These are phyloP conservation scores for Penicillium sp. DNA, from an alignment of 2,329 filamentous ascomycete species.

Conservation along the genomic window DNA sequence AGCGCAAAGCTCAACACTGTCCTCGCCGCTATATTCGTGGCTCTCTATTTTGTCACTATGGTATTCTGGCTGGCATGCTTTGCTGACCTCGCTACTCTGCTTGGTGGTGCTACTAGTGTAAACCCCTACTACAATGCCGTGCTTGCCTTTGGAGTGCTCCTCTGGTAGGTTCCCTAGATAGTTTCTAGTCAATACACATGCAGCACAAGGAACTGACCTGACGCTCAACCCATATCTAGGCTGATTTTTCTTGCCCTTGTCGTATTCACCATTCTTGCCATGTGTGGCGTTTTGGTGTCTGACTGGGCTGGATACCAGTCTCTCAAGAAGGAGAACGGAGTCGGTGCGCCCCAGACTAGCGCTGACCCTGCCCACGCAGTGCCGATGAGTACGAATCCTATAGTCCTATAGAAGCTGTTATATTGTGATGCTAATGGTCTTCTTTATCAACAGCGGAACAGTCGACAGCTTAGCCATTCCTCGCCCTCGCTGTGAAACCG, in stretches of 20 bases:
- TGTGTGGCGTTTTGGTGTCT: constrained; percentile 26
- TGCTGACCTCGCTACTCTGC: constrained; percentile 23
- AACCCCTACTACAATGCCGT: constrained; percentile 22
- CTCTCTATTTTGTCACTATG: constrained; percentile 29
- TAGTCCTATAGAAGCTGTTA: constrained; percentile 10
- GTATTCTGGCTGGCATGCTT: constrained; percentile 34
- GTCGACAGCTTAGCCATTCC: constrained; percentile 10
- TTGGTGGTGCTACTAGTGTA: constrained; percentile 5
- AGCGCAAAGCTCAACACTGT: constrained; percentile 19
- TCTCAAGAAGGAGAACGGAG: constrained; percentile 7
- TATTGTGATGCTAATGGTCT: constrained; percentile 16
- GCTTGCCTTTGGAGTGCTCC: constrained; percentile 30
- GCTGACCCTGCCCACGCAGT: constrained; percentile 6
- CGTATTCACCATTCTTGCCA: constrained; percentile 27
- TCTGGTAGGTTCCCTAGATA: not conserved
- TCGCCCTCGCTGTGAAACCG: constrained; percentile 10
- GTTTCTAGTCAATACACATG: not conserved
- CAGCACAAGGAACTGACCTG: not conserved
- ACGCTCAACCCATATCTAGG: constrained; percentile 11
- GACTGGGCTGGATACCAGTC: constrained; percentile 29
- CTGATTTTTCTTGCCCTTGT: constrained; percentile 29
- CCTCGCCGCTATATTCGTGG: constrained; percentile 19
- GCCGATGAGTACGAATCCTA: constrained; percentile 16
- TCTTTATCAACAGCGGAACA: constrained; percentile 17
- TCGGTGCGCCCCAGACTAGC: not conserved